phyloP scores from a whole-genome alignment of 2,329 filamentous ascomycete genomes.

The Neoarthrinium moseri region DNA sequence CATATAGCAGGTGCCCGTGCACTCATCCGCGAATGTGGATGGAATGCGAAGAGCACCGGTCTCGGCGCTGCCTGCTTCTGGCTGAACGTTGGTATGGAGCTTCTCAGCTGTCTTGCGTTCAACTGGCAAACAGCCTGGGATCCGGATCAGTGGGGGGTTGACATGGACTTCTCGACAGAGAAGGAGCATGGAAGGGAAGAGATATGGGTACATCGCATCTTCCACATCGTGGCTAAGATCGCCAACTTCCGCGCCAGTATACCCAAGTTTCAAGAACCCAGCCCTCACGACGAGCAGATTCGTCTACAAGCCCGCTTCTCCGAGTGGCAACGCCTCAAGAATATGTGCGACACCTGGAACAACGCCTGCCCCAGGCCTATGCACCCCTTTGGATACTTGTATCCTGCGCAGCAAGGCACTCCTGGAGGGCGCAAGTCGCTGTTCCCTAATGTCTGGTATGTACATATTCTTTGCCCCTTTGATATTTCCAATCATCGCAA shows the following conservation, averaged over 20 bases:
- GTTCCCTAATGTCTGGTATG: slow-evolving; percentile 85
- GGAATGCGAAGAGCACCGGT: slow-evolving; percentile 77
- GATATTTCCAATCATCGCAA: too few relatives aligned
- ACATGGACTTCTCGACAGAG: slow-evolving; percentile 62
- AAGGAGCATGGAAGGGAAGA: slow-evolving; percentile 63
- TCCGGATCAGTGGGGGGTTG: slow-evolving; percentile 84
- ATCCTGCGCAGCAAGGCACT: slow-evolving; percentile 52
- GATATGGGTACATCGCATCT: slow-evolving; percentile 82
- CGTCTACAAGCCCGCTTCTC: slow-evolving; percentile 63
- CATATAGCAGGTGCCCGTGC: slow-evolving; percentile 84
- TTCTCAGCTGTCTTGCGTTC: slow-evolving; percentile 83
- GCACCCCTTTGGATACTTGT: slow-evolving; percentile 79
- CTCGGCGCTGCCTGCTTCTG: slow-evolving; percentile 90
- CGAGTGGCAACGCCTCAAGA: slow-evolving; percentile 79
- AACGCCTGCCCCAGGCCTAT: slow-evolving; percentile 77
- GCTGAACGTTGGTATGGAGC: slow-evolving; percentile 87
- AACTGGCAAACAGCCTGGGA: slow-evolving; percentile 88
- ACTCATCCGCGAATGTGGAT: slow-evolving; percentile 84
- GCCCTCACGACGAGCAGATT: slow-evolving; percentile 61
- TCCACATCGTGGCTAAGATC: slow-evolving; percentile 86
- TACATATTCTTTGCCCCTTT: slow-evolving; percentile 14
- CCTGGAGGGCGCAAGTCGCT: slow-evolving; percentile 58
- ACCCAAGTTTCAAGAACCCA: slow-evolving; percentile 58
- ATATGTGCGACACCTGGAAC: slow-evolving; percentile 83
- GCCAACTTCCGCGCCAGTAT: slow-evolving; percentile 78